Evolutionary conservation across 1,284 basidiomycete species (phyloP).

Genomic region (Cryptococcus neoformans): DNA sequence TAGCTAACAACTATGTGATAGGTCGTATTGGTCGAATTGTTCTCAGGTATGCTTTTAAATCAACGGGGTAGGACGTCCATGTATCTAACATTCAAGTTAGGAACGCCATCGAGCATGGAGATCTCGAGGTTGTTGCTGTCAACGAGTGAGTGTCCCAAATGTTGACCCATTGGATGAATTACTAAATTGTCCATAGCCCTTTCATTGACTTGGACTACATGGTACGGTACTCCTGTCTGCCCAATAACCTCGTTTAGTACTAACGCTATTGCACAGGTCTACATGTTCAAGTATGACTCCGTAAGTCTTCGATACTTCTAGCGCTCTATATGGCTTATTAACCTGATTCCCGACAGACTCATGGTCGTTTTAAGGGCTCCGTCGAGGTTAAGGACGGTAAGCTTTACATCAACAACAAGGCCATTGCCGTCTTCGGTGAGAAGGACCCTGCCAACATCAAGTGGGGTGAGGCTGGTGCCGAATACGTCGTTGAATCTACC

Average conservation of each 20-base stretch:
- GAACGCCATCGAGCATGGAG: slow-evolving; percentile 78
- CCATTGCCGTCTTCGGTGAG: slow-evolving; percentile 80
- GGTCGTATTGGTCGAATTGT: slow-evolving; percentile 99
- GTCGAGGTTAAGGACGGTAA: slow-evolving; percentile 85
- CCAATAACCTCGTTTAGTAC: slow-evolving; percentile 27
- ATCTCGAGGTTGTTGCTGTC: slow-evolving; percentile 78
- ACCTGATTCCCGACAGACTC: slow-evolving; percentile 55
- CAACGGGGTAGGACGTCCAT: not conserved
- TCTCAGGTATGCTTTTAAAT: slow-evolving; percentile 53
- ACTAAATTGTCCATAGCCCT: slow-evolving; percentile 56
- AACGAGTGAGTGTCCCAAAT: slow-evolving; percentile 67
- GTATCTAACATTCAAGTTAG: slow-evolving; percentile 38
- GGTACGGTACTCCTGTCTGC: slow-evolving; percentile 52
- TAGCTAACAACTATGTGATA: slow-evolving; percentile 35
- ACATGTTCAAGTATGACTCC: slow-evolving; percentile 99
- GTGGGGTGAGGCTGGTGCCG: slow-evolving; percentile 78
- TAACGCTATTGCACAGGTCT: slow-evolving; percentile 52
- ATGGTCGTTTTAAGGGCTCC: slow-evolving; percentile 89
- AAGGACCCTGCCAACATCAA: slow-evolving; percentile 82
- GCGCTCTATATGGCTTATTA: not conserved
- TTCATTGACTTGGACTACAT: slow-evolving; percentile 97
- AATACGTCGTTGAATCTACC: slow-evolving; percentile 97
- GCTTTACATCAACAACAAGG: slow-evolving; percentile 79
- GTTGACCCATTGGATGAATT: not conserved
- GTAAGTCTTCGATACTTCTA: slow-evolving; percentile 16